phyloP scores from a whole-genome alignment of 495 filamentous ascomycete genomes.

The Cercophora newfieldiana region DNA sequence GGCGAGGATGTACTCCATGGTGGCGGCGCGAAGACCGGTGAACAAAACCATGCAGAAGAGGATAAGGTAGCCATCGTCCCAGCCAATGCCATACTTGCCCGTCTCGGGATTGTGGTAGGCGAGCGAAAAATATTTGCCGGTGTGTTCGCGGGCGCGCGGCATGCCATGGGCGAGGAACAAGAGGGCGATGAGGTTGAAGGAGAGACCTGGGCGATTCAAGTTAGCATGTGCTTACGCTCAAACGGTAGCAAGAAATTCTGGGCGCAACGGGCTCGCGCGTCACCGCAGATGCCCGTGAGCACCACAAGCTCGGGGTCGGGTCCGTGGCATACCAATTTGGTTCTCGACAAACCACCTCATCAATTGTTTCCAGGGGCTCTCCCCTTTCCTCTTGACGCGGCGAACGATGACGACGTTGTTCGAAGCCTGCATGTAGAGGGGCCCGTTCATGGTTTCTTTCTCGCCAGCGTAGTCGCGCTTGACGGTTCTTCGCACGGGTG shows the following conservation, averaged over 20 bases:
- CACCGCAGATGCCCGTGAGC: neutral
- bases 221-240: neutral
- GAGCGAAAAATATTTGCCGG: conserved; percentile 80
- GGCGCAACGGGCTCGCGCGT: neutral
- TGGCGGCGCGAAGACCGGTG: conserved; percentile 78
- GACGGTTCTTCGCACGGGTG: conserved; percentile 20
- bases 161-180: conserved; percentile 77
- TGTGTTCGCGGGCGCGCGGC: conserved; percentile 74
- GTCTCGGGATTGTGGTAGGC: conserved; percentile 73
- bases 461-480: conserved; percentile 35
- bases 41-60: conserved; percentile 78
- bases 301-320: too few relatives aligned
- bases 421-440: conserved; percentile 48
- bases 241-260: neutral
- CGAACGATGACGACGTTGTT: conserved; percentile 48
- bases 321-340: conserved; percentile 49
- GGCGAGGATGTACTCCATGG: conserved; percentile 82
- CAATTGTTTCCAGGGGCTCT: conserved; percentile 43
- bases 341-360: conserved; percentile 54
- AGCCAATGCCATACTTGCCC: conserved; percentile 70
- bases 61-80: conserved; percentile 79
- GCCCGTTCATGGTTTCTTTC: conserved; percentile 46
- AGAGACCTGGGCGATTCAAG: conserved; percentile 26
- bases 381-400: conserved; percentile 47
- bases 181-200: conserved; percentile 63